phyloP scores from a whole-genome alignment of 176 grass and related monocot species.

The Juncus effusus region DNA sequence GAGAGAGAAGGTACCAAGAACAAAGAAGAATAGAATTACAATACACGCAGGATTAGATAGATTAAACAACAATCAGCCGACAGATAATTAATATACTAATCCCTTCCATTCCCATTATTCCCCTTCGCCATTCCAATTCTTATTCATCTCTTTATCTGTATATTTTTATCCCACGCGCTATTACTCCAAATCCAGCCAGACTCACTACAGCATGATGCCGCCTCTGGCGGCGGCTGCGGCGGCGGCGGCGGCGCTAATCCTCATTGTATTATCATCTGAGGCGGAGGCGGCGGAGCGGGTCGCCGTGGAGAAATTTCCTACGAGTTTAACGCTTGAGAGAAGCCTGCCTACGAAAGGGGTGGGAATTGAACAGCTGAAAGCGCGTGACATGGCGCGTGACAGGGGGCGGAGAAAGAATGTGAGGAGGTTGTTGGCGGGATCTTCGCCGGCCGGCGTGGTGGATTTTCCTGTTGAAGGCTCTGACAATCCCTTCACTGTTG shows the following conservation, averaged over 20 bases:
- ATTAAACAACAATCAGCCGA: not conserved
- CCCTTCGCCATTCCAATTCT: not conserved
- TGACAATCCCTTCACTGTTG: conserved; percentile 77
- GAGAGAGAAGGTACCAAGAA: conserved; percentile 28
- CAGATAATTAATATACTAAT: conserved; percentile 13
- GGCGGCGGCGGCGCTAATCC: not conserved
- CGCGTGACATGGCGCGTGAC: conserved; percentile 59
- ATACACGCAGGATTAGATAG: conserved; percentile 13
- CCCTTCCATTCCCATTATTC: conserved; percentile 4
- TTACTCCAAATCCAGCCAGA: conserved; percentile 1
- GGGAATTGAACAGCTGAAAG: conserved; percentile 52
- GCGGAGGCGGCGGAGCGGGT: conserved; percentile 9
- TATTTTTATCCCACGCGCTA: not conserved
- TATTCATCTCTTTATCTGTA: not conserved
- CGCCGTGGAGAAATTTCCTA: conserved; percentile 29
- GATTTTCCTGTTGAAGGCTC: conserved; percentile 93
- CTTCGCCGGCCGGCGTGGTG: conserved; percentile 46
- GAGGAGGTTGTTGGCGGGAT: conserved; percentile 46
- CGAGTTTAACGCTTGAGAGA: conserved; percentile 59
- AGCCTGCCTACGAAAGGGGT: conserved; percentile 55
- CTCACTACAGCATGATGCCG: conserved; percentile 39
- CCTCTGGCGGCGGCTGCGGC: conserved; percentile 26
- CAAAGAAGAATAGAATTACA: conserved; percentile 8
- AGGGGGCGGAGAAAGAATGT: conserved; percentile 11
- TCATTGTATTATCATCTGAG: not conserved